Evolutionary conservation across 495 filamentous ascomycete species (phyloP), one percentile per base, ranked within the genome.

Genomic region (Penicillium coprophilum): DNA sequence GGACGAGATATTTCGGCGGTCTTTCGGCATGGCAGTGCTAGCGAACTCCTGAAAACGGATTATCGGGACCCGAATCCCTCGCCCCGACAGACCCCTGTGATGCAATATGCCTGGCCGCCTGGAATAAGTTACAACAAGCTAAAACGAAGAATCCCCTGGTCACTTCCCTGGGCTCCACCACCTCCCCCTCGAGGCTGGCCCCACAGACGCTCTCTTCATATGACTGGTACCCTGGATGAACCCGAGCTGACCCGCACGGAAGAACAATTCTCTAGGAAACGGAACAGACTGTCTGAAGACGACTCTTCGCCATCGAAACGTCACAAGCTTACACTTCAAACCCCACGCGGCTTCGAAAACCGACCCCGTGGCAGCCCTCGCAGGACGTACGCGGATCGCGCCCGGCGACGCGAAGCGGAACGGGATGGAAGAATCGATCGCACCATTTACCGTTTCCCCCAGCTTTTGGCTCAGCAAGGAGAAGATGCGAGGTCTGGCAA

Each of bases 361-460:
- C 38, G 34, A 15, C 12, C 55, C 38, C 38, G 48, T 11, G 24
- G 47, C 38, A 56, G 17, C 19, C 10, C 52, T 21, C 50, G 67
- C 40, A 32, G 59, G 1, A 43, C 72, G 6, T 68, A 69, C 36
- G 60, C 68, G 5, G 64, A 66, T 12, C 69, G 70, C 41, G 58
- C 67, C n/a, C 65, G 55, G 15, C 64, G 69, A 13, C 72, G 71
- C 21, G 59, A 58, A 10, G 64, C 46, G 1, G 67, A 73, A 43
- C 50, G 55, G 12, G 55, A 60, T 34, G 72, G 72, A 11, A 65
- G 68, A 6, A 66, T 77, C 20, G 59, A 68, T 23, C 56, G 55
- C 3, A 77, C 74, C 11, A 46, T 72, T 12, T 72, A 67, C n/a
- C 71, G 72, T n/a, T 40, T 75, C n/a, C 67, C 71, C 2, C 51